These are phyloP conservation scores for Cucurbita pepo DNA, from an alignment of 306 rosid genomes.

Conservation along the genomic window DNA sequence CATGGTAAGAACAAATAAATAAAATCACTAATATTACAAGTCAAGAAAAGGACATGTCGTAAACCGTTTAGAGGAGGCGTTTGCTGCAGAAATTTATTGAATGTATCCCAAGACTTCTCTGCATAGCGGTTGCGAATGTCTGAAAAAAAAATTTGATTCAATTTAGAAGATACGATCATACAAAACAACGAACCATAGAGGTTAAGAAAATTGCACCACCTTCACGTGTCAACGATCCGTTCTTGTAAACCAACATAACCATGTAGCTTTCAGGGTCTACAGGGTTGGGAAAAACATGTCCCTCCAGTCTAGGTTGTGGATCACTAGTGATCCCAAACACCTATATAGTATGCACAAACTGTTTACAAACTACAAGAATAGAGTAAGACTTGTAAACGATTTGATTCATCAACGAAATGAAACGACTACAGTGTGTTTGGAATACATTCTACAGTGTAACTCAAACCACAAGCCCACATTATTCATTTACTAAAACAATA, in stretches of 20 bases:
- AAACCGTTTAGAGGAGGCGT: slow-evolving; percentile 70
- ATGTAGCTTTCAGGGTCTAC: slow-evolving; percentile 76
- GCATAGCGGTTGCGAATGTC: slow-evolving; percentile 66
- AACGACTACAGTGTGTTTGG: background rate
- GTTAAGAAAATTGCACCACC: slow-evolving; percentile 23
- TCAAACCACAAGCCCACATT: background rate
- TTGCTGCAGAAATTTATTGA: slow-evolving; percentile 46
- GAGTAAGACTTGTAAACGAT: background rate
- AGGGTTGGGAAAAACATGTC: slow-evolving; percentile 87
- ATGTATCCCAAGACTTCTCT: slow-evolving; percentile 66
- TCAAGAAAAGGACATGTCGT: background rate
- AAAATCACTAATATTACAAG: slow-evolving; percentile 1
- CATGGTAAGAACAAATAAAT: slow-evolving; percentile 16
- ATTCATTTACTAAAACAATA: background rate
- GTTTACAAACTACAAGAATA: slow-evolving; percentile 1
- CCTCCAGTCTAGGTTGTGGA: slow-evolving; percentile 81
- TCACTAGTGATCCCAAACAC: slow-evolving; percentile 75
- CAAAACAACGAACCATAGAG: background rate
- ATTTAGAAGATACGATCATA: slow-evolving; percentile 3
- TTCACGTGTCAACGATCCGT: slow-evolving; percentile 94
- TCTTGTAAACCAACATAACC: slow-evolving; percentile 95
- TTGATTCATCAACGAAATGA: background rate
- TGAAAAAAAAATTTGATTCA: slow-evolving; percentile 13
- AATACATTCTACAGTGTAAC: background rate
- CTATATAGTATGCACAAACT: slow-evolving; percentile 21